Conservation (phyloP, 106 monocot species). For the Agapanthus africanus region DNA sequence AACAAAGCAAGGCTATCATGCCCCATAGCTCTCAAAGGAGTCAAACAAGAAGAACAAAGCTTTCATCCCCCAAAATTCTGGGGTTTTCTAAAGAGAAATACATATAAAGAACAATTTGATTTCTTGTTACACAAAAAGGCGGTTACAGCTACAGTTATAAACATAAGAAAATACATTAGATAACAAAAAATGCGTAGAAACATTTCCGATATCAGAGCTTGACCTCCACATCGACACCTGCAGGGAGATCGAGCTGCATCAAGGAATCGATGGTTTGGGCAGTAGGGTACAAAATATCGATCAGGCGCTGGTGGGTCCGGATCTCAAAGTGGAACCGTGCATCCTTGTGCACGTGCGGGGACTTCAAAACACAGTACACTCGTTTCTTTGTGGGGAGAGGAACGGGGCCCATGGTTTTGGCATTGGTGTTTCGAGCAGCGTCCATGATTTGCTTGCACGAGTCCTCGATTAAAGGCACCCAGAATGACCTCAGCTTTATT, state of each 20-base stretch:
- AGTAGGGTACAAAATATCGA: slow-evolving; percentile 82
- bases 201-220: slow-evolving; percentile 72
- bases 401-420: slow-evolving; percentile 92
- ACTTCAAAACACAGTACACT: slow-evolving; percentile 89
- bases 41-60: no score
- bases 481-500: slow-evolving; percentile 94
- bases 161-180: no score
- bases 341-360: slow-evolving; percentile 96
- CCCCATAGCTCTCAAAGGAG: no score
- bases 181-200: no score
- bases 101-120: no score
- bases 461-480: slow-evolving; percentile 83
- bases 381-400: slow-evolving; percentile 87
- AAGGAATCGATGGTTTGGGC: slow-evolving; percentile 87
- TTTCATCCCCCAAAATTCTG: no score
- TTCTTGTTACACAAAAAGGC: no score
- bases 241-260: slow-evolving; percentile 90
- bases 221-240: slow-evolving; percentile 94
- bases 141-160: no score
- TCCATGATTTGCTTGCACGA: slow-evolving; percentile 97
- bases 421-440: slow-evolving; percentile 80
- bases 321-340: slow-evolving; percentile 95
- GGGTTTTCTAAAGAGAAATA: no score
- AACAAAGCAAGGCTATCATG: no score
- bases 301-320: slow-evolving; percentile 71